Evolutionary conservation across 495 filamentous ascomycete genomes (phyloP).

Genomic region (Neurospora sp.): DNA sequence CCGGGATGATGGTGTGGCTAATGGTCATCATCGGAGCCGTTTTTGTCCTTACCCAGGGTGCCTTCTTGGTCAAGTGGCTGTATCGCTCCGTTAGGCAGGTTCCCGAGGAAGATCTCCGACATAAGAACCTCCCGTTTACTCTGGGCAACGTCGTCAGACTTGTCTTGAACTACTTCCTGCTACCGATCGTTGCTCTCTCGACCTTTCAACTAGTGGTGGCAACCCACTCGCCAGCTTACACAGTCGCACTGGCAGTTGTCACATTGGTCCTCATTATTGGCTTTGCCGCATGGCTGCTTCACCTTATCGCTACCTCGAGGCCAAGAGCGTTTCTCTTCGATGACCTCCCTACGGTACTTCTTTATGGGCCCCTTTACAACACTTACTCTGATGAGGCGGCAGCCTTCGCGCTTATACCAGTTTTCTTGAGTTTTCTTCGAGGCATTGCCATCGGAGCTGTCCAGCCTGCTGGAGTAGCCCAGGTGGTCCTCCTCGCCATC

Average conservation of each 20-base stretch:
- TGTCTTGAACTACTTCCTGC: conserved; percentile 81
- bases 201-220: conserved; percentile 87
- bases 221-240: conserved; percentile 50
- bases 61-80: conserved; percentile 65
- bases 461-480: conserved; percentile 85
- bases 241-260: conserved; percentile 62
- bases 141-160: conserved; percentile 78
- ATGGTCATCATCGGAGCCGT: conserved; percentile 59
- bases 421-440: conserved; percentile 73
- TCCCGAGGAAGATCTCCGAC: conserved; percentile 76
- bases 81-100: conserved; percentile 57
- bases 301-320: conserved; percentile 66
- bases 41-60: conserved; percentile 63
- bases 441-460: conserved; percentile 85
- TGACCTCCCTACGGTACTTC: conserved; percentile 77
- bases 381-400: conserved; percentile 85
- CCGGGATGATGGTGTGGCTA: conserved; percentile 80
- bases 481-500: conserved; percentile 81
- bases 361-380: conserved; percentile 96
- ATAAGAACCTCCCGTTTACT: conserved; percentile 91
- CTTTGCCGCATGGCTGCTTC: conserved; percentile 69
- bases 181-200: conserved; percentile 76
- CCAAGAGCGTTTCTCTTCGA: conserved; percentile 85
- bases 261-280: conserved; percentile 60
- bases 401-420: conserved; percentile 76